Evolutionary conservation across 345 rosid genomes (phyloP).

Genomic region (Gossypium thurberi): DNA sequence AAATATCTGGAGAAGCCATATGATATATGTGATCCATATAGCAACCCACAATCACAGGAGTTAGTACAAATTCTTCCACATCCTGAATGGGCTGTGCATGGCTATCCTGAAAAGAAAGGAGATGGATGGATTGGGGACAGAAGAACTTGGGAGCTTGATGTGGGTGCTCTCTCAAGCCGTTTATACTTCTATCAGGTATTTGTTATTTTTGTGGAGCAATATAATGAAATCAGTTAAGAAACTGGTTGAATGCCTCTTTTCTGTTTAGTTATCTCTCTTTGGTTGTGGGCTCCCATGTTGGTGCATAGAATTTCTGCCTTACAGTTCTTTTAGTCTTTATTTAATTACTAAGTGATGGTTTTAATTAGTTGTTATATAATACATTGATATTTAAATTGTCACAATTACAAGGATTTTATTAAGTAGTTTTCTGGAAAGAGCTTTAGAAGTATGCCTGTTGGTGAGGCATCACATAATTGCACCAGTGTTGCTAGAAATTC

Average conservation of each 20-base stretch:
- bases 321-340: background rate
- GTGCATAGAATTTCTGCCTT: background rate
- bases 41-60: slow-evolving; percentile 55
- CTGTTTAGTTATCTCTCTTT: background rate
- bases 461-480: background rate
- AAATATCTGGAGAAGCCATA: slow-evolving; percentile 35
- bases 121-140: slow-evolving; percentile 42
- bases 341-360: background rate
- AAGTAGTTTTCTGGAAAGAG: background rate
- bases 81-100: slow-evolving; percentile 42
- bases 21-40: slow-evolving; percentile 44
- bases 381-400: background rate
- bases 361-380: background rate
- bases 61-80: slow-evolving; percentile 42
- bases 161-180: slow-evolving; percentile 40
- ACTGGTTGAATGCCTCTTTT: background rate
- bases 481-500: too few relatives aligned
- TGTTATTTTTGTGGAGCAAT: background rate
- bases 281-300: background rate
- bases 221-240: background rate
- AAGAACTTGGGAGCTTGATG: slow-evolving; percentile 45
- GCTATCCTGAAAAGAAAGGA: slow-evolving; percentile 42
- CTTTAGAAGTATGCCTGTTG: background rate
- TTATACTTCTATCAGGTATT: slow-evolving; percentile 47
- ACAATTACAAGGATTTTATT: background rate